Conservation (phyloP, 1,284 basidiomycete genomes). For the Bjerkandera adusta region DNA sequence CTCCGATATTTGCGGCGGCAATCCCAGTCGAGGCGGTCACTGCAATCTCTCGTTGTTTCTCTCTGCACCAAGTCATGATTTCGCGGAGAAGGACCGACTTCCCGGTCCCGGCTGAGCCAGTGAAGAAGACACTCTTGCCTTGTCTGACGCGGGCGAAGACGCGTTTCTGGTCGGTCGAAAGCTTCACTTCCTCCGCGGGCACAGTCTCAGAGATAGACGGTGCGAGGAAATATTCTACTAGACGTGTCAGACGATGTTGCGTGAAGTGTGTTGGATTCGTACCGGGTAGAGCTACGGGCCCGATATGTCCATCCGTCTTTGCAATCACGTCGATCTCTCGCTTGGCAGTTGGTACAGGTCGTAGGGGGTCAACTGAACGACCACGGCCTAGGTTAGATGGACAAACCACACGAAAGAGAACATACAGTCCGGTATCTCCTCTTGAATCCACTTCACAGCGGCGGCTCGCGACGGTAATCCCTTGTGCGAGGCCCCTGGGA, state of each 20-base stretch:
- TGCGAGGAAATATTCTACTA: background rate
- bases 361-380: background rate
- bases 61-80: constrained; percentile 58
- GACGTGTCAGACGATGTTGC: background rate
- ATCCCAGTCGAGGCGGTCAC: constrained; percentile 81
- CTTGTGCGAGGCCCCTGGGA: constrained; percentile 44
- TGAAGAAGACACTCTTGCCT: constrained; percentile 75
- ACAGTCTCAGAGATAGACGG: background rate
- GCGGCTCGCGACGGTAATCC: constrained; percentile 40
- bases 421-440: background rate
- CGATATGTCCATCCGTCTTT: background rate
- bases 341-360: background rate
- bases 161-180: constrained; percentile 53
- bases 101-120: constrained; percentile 77
- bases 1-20: constrained; percentile 92
- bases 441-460: constrained; percentile 46
- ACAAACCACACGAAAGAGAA: background rate
- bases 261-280: background rate
- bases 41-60: constrained; percentile 33
- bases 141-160: constrained; percentile 54
- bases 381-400: background rate
- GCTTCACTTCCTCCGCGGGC: constrained; percentile 7
- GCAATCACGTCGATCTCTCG: constrained; percentile 3
- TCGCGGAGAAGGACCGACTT: constrained; percentile 90
- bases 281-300: background rate